Percentiles rank a stretch among this genome's conserved stretches.
Evolutionary conservation across 352 stramenopile species (phyloP).

Genomic region (Phytophthora rubi): DNA sequence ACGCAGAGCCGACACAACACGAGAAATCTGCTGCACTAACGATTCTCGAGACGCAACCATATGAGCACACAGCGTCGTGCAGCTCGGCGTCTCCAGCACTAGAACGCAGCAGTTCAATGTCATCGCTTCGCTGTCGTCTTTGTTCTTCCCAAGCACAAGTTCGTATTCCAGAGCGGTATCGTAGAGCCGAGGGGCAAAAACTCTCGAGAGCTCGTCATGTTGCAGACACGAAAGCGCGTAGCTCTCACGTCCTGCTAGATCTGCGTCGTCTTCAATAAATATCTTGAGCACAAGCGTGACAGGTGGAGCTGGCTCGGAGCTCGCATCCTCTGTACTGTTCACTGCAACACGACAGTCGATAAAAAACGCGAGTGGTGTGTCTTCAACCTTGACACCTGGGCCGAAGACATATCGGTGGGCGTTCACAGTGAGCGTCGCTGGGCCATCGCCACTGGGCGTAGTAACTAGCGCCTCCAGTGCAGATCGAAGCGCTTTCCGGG

Average conservation of each 20-base stretch:
- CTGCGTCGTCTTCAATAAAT: conserved; percentile 64
- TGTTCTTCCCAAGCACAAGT: conserved; percentile 4
- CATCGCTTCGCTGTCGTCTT: conserved; percentile 5
- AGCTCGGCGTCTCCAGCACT: conserved; percentile 47
- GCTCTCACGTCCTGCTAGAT: conserved; percentile 57
- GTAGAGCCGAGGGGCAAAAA: conserved; percentile 45
- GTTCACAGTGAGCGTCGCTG: conserved; percentile 43
- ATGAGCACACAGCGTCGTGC: conserved; percentile 43
- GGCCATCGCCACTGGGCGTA: background rate
- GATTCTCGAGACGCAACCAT: conserved; percentile 37
- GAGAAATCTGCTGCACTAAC: conserved; percentile 43
- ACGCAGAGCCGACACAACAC: conserved; percentile 45
- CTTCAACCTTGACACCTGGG: conserved; percentile 32
- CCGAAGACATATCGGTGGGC: conserved; percentile 36
- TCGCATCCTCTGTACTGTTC: background rate
- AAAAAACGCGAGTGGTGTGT: conserved; percentile 55
- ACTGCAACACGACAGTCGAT: conserved; percentile 33
- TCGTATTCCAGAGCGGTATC: conserved; percentile 48
- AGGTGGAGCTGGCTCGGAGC: background rate
- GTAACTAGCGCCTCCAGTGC: conserved; percentile 35
- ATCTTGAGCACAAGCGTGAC: conserved; percentile 52
- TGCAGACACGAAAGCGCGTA: conserved; percentile 57
- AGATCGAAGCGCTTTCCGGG: conserved; percentile 24
- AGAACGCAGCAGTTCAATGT: conserved; percentile 57
- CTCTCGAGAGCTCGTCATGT: conserved; percentile 25